Evolutionary conservation across 2,329 filamentous ascomycete species (phyloP).

Genomic region (Colletotrichum gloeosporioides): DNA sequence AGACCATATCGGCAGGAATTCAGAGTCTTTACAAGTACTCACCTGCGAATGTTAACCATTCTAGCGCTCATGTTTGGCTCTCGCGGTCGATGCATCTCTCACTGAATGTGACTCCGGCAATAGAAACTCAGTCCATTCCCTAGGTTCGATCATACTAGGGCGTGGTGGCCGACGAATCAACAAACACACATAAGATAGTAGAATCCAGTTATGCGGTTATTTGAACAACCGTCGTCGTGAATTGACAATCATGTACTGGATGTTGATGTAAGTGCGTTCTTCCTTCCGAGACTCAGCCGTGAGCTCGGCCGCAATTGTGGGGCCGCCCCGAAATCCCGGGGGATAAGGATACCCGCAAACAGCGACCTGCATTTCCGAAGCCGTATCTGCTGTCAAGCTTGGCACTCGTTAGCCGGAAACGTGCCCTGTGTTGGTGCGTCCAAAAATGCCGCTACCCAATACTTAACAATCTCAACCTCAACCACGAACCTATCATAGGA

Average conservation of each 20-base stretch:
- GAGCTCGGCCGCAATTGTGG: not conserved
- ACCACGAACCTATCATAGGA: not conserved
- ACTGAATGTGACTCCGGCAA: not conserved
- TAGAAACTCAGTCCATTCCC: not conserved
- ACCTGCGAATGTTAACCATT: no score
- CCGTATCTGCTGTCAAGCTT: not conserved
- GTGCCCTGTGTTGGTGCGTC: not conserved
- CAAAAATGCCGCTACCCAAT: not conserved
- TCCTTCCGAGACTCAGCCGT: not conserved
- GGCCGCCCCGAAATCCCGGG: not conserved
- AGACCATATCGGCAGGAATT: no score
- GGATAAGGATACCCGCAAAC: not conserved
- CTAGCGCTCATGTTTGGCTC: no score
- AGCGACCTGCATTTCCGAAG: not conserved
- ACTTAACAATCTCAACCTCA: rapidly evolving
- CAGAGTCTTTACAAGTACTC: no score
- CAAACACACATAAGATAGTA: no score
- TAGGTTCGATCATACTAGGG: not conserved
- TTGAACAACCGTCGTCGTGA: not conserved
- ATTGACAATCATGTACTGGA: not conserved
- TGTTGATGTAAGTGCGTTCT: not conserved
- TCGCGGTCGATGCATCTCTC: no score
- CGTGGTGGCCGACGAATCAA: not conserved
- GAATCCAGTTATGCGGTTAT: rapidly evolving
- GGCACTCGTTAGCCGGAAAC: not conserved